These are phyloP conservation scores for Pneumocystis murina DNA, from an alignment of 1,139 yeast genomes.

Conservation along the genomic window DNA sequence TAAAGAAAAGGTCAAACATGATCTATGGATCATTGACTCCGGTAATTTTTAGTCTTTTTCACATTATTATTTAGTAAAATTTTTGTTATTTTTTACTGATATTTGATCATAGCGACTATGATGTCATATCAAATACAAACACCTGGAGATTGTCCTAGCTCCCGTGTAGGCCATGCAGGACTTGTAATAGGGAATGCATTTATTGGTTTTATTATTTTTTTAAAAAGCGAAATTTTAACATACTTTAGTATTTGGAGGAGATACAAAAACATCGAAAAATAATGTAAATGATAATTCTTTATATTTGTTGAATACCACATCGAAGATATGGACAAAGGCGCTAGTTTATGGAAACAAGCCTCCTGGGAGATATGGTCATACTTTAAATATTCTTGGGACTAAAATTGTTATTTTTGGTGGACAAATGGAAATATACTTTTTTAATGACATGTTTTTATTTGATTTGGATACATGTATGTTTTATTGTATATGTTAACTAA, in stretches of 20 bases:
- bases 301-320: conserved; percentile 75
- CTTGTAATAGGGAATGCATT: conserved; percentile 90
- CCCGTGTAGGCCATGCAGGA: conserved; percentile 92
- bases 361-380: conserved; percentile 86
- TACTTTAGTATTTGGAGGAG: conserved; percentile 69
- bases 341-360: conserved; percentile 54
- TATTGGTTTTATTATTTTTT: conserved; percentile 25
- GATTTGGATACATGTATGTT: conserved; percentile 48
- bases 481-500: neutral
- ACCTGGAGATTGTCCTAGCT: conserved; percentile 67
- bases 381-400: conserved; percentile 53
- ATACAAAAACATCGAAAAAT: conserved; percentile 66
- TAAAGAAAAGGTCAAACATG: conserved; percentile 86
- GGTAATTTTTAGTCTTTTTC: neutral
- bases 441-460: conserved; percentile 71
- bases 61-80: neutral
- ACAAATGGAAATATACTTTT: conserved; percentile 75
- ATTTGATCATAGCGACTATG: conserved; percentile 21
- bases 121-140: conserved; percentile 53
- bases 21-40: conserved; percentile 49
- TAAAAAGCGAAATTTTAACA: neutral
- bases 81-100: conserved; percentile 10
- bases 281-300: conserved; percentile 76
- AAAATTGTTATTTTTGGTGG: conserved; percentile 86
- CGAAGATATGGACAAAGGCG: conserved; percentile 16